Evolutionary conservation across 163 green algal species (phyloP).

Genomic region (Volvox carteri): DNA sequence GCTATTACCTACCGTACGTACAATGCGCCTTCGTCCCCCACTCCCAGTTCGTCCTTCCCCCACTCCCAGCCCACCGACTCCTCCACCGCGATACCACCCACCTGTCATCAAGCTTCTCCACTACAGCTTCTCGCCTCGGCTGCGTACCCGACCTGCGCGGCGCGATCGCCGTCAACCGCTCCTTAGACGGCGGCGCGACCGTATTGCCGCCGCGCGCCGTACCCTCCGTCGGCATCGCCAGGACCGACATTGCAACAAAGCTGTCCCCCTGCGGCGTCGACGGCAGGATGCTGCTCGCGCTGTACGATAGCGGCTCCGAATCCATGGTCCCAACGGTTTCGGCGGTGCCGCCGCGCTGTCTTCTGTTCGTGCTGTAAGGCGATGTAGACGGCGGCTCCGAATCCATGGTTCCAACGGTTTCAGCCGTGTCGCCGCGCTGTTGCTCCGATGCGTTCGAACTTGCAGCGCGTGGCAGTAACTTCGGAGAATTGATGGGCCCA

Average conservation of each 20-base stretch:
- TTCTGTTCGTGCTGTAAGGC: too few species aligned
- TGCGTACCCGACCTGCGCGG: neutral
- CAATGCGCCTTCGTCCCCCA: too few species aligned
- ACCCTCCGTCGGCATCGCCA: neutral
- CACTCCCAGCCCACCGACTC: neutral
- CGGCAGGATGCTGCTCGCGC: neutral
- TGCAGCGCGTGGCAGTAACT: neutral
- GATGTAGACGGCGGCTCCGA: neutral
- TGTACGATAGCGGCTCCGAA: slow-evolving; percentile 2
- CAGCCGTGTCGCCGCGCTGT: neutral
- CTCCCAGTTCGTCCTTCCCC: neutral
- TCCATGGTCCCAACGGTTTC: neutral
- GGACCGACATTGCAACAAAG: neutral
- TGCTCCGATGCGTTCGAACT: neutral
- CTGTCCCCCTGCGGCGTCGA: neutral
- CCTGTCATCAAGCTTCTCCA: slow-evolving; percentile 37
- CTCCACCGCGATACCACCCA: neutral
- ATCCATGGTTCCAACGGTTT: neutral
- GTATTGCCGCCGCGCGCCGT: neutral
- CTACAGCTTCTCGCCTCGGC: neutral
- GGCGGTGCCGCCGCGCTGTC: neutral
- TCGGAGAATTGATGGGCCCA: neutral
- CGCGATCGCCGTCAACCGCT: too few species aligned
- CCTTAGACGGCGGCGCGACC: too few species aligned
- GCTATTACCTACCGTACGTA: too few species aligned